phyloP scores from a whole-genome alignment of 1,284 basidiomycete species.

The Xerocomus nothofagi region DNA sequence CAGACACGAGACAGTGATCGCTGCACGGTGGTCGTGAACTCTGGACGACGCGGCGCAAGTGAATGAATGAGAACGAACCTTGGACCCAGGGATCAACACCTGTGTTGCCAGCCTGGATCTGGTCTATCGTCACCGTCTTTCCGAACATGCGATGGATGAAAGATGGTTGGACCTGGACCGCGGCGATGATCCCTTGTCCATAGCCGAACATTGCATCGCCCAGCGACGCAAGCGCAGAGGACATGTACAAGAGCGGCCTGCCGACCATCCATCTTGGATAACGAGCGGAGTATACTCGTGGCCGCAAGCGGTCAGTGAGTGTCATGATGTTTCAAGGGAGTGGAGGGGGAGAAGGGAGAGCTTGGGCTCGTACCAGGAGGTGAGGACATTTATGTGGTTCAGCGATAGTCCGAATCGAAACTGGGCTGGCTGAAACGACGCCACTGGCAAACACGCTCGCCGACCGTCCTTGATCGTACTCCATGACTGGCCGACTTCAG shows the following conservation, averaged over 20 bases:
- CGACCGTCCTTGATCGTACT: too few relatives aligned
- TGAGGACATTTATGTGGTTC: slow-evolving; percentile 26
- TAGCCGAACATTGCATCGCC: slow-evolving; percentile 60
- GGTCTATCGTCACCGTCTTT: slow-evolving; percentile 40
- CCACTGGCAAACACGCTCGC: too few relatives aligned
- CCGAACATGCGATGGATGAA: slow-evolving; percentile 52
- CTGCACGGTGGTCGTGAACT: slow-evolving; percentile 28
- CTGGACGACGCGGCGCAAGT: slow-evolving; percentile 2
- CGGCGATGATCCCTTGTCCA: slow-evolving; percentile 52
- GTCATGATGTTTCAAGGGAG: slow-evolving; percentile 24
- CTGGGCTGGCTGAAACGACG: slow-evolving; percentile 15
- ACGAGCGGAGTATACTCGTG: slow-evolving; percentile 41
- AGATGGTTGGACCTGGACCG: slow-evolving; percentile 51
- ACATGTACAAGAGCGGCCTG: slow-evolving; percentile 47
- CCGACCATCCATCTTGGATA: slow-evolving; percentile 56
- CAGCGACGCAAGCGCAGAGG: slow-evolving; percentile 51
- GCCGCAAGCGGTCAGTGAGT: slow-evolving; percentile 33
- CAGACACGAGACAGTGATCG: slow-evolving; percentile 51
- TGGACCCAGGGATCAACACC: slow-evolving; percentile 48
- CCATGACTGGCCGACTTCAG: slow-evolving; percentile 69
- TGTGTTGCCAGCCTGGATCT: slow-evolving; percentile 43
- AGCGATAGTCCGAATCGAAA: slow-evolving; percentile 18
- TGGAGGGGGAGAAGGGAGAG: background rate
- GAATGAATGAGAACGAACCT: slow-evolving; percentile 34
- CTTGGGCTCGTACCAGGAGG: background rate